Evolutionary conservation across 805 yeast genomes (phyloP), one percentile per base, ranked within the genome.

Genomic region (Pichia paraexigua): DNA sequence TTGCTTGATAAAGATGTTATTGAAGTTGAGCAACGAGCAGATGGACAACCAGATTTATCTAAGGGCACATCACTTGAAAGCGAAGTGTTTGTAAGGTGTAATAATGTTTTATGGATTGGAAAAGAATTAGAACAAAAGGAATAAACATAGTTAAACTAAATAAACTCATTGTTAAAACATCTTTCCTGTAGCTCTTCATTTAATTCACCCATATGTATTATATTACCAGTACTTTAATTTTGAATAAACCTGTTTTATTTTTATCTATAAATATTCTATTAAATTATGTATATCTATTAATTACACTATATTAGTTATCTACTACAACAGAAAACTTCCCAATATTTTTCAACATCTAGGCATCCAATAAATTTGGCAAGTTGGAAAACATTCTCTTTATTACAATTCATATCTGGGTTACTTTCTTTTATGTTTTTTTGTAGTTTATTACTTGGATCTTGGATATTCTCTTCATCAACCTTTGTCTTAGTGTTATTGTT

Each of bases 31-130:
- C 78, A 40, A 73, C 70, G 46, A 67, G 71, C 27, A 76, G 78
- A 46, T 79, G 65, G 68, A 21, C 43, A 47, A 28, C 50, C 50
- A 8, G 74, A 86, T 10, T 90, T 43, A 88, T 47, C 48, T 21
- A 53, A 56, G 41, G 48, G 56, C 9, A 61, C 62, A 6, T 58
- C 55, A 3, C 52, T 69, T 11, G 63, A 65, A 5, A 64, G 63
- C 22, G 96, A 91, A 59, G 72, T 92, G 22, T 85, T 92, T 62
- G 83, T 91, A 52, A 75, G 98, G 63, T 91, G 98, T 66, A 91
- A 91, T 64, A 91, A 92, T 58, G 96, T 91, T 1, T 72, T 91
- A 45, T 89, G 87, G 80, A 71, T 86, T 22, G 75, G 85, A 47
- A 79, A 76, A 54, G 70, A 43, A 13, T 30, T 30, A 30, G 7